Percentiles rank a stretch among this genome's conserved stretches.
Evolutionary conservation across 768 basidiomycete genomes (phyloP).

Genomic region (Mycena indigotica): DNA sequence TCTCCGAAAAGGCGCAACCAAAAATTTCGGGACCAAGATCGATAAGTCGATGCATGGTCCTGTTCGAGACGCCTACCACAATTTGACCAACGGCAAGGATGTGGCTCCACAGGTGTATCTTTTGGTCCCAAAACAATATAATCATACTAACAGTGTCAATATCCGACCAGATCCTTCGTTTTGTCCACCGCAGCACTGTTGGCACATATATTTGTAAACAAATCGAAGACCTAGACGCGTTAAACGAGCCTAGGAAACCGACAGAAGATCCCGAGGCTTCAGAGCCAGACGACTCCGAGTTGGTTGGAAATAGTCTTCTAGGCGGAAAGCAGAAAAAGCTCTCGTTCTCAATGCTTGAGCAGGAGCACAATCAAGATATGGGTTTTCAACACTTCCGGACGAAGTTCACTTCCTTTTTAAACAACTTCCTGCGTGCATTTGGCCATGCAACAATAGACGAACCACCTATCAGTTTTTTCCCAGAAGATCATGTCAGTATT

Average conservation of each 20-base stretch:
- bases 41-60: conserved; percentile 38
- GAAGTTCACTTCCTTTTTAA: background rate
- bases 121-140: too few species aligned
- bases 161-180: background rate
- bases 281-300: background rate
- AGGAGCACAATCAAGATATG: background rate
- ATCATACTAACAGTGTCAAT: background rate
- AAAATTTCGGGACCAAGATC: conserved; percentile 34
- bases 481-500: background rate
- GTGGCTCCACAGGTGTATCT: conserved; percentile 32
- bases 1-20: conserved; percentile 29
- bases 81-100: conserved; percentile 36
- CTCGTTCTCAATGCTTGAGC: background rate
- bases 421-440: background rate
- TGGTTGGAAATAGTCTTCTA: background rate
- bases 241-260: background rate
- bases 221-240: background rate
- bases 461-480: background rate
- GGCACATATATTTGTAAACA: background rate
- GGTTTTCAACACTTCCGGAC: background rate
- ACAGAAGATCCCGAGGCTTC: background rate
- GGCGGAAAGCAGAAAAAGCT: background rate
- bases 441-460: background rate
- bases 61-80: conserved; percentile 30
- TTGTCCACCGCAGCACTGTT: background rate